A percentile compares a stretch with the other conserved stretches of the same genome.
phyloP scores from a whole-genome alignment of 1,284 basidiomycete species.

The Melampsora americana region DNA sequence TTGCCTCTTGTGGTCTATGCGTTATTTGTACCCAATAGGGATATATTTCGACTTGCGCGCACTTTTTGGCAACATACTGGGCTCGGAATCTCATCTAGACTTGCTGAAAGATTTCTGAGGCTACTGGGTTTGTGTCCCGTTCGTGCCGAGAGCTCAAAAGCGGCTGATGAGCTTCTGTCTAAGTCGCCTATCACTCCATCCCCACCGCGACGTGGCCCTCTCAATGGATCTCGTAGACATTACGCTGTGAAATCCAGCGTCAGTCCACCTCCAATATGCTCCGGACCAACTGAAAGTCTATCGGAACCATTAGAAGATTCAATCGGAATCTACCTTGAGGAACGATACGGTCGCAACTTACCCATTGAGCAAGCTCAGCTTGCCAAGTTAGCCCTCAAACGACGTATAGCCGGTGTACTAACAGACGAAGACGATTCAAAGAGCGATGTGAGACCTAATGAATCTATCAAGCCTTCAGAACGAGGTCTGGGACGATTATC shows the following conservation, averaged over 20 bases:
- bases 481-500: slow-evolving; percentile 51
- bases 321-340: slow-evolving; percentile 69
- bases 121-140: slow-evolving; percentile 60
- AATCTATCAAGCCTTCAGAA: slow-evolving; percentile 61
- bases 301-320: slow-evolving; percentile 56
- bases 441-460: slow-evolving; percentile 51
- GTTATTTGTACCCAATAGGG: slow-evolving; percentile 56
- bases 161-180: slow-evolving; percentile 39
- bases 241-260: slow-evolving; percentile 21
- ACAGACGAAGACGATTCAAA: slow-evolving; percentile 56
- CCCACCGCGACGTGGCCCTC: not conserved
- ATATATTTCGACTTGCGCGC: slow-evolving; percentile 70
- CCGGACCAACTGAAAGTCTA: not conserved
- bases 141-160: slow-evolving; percentile 53
- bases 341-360: slow-evolving; percentile 90
- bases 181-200: not conserved
- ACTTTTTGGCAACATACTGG: slow-evolving; percentile 97
- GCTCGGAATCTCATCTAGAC: slow-evolving; percentile 78
- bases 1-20: slow-evolving; percentile 80
- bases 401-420: slow-evolving; percentile 84
- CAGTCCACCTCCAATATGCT: slow-evolving; percentile 14
- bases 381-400: slow-evolving; percentile 79
- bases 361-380: slow-evolving; percentile 69
- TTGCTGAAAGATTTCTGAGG: slow-evolving; percentile 76
- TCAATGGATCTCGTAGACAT: slow-evolving; percentile 11